Evolutionary conservation across 1,284 basidiomycete species (phyloP).

Genomic region (Inonotus obliquus): DNA sequence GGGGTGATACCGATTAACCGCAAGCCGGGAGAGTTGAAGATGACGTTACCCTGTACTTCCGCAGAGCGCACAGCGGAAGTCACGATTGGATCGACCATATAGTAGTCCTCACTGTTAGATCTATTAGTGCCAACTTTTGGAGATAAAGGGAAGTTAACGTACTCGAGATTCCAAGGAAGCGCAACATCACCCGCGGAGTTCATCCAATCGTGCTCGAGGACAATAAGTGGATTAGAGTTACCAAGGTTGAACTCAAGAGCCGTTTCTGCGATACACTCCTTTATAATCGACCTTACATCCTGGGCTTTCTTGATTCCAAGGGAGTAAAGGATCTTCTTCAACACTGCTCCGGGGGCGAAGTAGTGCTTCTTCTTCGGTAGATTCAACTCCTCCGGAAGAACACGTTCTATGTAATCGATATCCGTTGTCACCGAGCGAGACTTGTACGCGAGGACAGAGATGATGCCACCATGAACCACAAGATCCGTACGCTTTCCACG

Average conservation of each 20-base stretch:
- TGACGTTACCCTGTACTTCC: not conserved
- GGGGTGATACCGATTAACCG: constrained; percentile 6
- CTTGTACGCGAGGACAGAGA: constrained; percentile 1
- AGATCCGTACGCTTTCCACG: constrained; percentile 8
- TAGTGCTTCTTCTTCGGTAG: not conserved
- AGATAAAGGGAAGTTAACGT: not conserved
- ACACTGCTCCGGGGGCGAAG: not conserved
- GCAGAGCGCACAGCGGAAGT: constrained; percentile 6
- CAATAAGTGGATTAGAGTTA: not conserved
- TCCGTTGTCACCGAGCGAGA: constrained; percentile 7
- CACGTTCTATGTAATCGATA: constrained; percentile 15
- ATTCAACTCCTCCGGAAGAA: constrained; percentile 14
- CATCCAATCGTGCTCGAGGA: constrained; percentile 14
- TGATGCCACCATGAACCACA: constrained; percentile 14
- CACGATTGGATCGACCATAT: constrained; percentile 13
- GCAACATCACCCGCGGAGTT: constrained; percentile 9
- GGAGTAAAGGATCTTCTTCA: not conserved
- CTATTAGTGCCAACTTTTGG: not conserved
- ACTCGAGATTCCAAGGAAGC: constrained; percentile 16
- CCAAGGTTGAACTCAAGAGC: constrained; percentile 9
- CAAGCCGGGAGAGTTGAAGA: constrained; percentile 12
- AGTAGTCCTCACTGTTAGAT: not conserved
- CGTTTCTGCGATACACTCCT: constrained; percentile 12
- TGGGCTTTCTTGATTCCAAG: not conserved
- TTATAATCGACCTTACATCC: constrained; percentile 3